Evolutionary conservation across 208 protist genomes (phyloP), one percentile per base, ranked within the genome.

Genomic region (Strigomonas galati): DNA sequence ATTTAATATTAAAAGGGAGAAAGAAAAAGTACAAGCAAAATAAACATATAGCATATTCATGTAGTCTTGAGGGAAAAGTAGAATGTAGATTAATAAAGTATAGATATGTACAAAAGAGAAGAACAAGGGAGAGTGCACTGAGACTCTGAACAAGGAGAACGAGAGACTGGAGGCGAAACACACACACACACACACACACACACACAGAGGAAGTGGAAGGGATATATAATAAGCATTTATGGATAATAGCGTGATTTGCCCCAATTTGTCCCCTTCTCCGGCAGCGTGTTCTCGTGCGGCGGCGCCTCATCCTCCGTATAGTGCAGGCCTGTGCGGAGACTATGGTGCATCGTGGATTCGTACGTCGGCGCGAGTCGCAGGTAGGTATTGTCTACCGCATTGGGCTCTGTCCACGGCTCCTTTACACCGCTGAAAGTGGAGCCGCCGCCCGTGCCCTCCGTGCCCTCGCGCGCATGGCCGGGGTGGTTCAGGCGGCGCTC

Each of bases 261-360:
- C 83, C 82, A 89, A 46, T 77, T 77, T 21, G 78, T 65, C 12
- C 72, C 84, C 62, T 91, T 91, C 12, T 81, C 76, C 23, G 84
- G 87, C 26, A 93, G 78, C 24, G 77, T 89, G 54, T 73, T 71
- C 46, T 73, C 66, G 28, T 82, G 87, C 30, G 76, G 57, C 9
- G 81, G 87, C 15, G 87, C 87, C 64, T 77, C 55, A 49, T 91
- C 87, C 27, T 87, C 82, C 15, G 74, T 87, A 56, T 89, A 93
- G 72, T 81, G 81, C 15, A 63, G 78, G 6, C 87, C 87, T 0
- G 87, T 93, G 43, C 87, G 87, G 9, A 88, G 74, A 17, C 84
- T 74, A 72, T 93, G 83, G 67, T 93, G 87, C 65, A 75, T 87
- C 23, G 80, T 93, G 30, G 84, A 91, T 64, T 93, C 87, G 54